Percentiles rank a stretch among this genome's conserved stretches.
Conservation (phyloP, 768 basidiomycete genomes). For the Amanita jacksonii region DNA sequence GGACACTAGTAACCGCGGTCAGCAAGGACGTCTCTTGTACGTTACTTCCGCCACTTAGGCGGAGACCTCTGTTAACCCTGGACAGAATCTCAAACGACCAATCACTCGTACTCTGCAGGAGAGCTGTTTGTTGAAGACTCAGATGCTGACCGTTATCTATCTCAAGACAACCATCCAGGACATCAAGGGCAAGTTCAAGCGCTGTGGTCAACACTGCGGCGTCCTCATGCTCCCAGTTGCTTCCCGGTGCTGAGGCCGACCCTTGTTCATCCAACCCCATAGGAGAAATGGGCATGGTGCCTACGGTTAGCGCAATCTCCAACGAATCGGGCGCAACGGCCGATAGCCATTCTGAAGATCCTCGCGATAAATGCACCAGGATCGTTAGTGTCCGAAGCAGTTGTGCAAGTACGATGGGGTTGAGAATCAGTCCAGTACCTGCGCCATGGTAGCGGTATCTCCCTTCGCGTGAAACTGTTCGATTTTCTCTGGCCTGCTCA, state of each 20-base stretch:
- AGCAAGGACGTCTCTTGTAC: constrained; percentile 49
- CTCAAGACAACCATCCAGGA: constrained; percentile 66
- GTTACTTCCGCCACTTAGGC: constrained; percentile 56
- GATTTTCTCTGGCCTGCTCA: constrained; percentile 65
- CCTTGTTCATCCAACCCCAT: constrained; percentile 27
- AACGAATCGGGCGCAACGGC: constrained; percentile 75
- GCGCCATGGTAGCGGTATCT: constrained; percentile 56
- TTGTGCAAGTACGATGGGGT: constrained; percentile 65
- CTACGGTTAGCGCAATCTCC: constrained; percentile 76
- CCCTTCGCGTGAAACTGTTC: constrained; percentile 48
- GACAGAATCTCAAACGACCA: constrained; percentile 71
- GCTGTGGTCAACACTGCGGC: constrained; percentile 67
- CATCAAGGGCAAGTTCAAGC: constrained; percentile 68
- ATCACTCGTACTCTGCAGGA: constrained; percentile 65
- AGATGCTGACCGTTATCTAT: constrained; percentile 70
- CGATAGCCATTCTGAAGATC: constrained; percentile 72
- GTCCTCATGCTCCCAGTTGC: constrained; percentile 34
- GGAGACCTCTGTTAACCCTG: constrained; percentile 53
- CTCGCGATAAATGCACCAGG: constrained; percentile 73
- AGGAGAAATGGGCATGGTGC: constrained; percentile 50
- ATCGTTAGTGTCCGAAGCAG: constrained; percentile 70
- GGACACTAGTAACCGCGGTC: constrained; percentile 68
- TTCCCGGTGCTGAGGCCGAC: constrained; percentile 18
- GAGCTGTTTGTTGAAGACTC: constrained; percentile 62
- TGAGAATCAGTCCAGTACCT: constrained; percentile 77